Evolutionary conservation across 805 yeast genomes (phyloP).

Genomic region (Allodekkera sacchari): DNA sequence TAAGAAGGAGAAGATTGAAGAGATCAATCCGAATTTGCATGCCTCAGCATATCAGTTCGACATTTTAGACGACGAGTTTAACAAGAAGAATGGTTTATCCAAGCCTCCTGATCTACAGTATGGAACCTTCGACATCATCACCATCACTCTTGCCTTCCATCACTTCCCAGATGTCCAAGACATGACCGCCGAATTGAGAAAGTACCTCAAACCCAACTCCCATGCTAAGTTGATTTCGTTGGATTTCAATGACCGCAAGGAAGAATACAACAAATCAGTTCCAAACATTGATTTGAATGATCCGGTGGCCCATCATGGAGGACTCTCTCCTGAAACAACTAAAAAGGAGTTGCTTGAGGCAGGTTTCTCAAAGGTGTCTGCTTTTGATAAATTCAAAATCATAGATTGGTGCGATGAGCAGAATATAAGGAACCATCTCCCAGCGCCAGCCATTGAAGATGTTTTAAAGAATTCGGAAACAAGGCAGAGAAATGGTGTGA

Average conservation of each 20-base stretch:
- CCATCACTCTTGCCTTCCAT: constrained; percentile 32
- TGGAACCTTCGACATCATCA: constrained; percentile 24
- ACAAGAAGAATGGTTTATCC: constrained; percentile 2
- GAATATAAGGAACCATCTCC: constrained; percentile 4
- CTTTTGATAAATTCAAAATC: constrained; percentile 2
- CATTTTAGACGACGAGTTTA: constrained; percentile 10
- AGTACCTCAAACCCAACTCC: constrained; percentile 23
- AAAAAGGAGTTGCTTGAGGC: neutral
- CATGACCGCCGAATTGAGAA: constrained; percentile 24
- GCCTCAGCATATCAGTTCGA: constrained; percentile 9
- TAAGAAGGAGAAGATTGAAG: constrained; percentile 14
- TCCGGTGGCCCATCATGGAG: constrained; percentile 9
- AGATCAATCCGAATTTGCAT: constrained; percentile 7
- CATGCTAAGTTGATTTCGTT: constrained; percentile 29
- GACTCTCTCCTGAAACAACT: constrained; percentile 5
- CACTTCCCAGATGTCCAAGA: constrained; percentile 27
- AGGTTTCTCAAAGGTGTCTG: constrained; percentile 2
- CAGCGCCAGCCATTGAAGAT: constrained; percentile 1
- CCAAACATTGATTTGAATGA: constrained; percentile 3
- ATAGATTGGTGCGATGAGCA: constrained; percentile 3
- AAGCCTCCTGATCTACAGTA: constrained; percentile 7
- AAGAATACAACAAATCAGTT: constrained; percentile 1
- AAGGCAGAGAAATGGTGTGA: constrained; percentile 1
- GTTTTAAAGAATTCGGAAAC: constrained; percentile 2
- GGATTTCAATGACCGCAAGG: constrained; percentile 29